Base-by-base conservation (phyloP, 306 rosid species). In the Neltuma alba region DNA sequence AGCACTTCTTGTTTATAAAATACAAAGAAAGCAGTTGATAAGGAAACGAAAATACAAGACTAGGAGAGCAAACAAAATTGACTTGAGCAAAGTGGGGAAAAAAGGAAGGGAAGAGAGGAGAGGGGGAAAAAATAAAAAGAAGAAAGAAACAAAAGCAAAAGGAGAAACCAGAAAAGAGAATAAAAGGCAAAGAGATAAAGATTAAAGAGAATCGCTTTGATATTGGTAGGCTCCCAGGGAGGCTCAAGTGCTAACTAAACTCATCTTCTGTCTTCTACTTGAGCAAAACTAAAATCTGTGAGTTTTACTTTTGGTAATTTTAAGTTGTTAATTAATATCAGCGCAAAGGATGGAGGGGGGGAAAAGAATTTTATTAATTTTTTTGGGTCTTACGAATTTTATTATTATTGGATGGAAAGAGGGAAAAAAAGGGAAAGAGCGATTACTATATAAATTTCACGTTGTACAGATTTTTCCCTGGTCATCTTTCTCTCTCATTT, bases 191-290 rank as follows among this genome's bases (percentile, higher is more conserved):
- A 55, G 62, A 15, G 33, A n/a, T 31, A 40, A 27, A 54, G 33
- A 27, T 30, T 16, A 38, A 74, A 78, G 48, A 31, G 27, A 40
- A 38, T 65, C 55, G 63, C 48, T 57, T 60, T 76, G 90, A 84
- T 92, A 78, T 80, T 76, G 70, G 27, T 72, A 81, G 70, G 87
- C 85, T 45, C 47, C 47, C 82, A 80, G 87, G 85, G 80, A 65
- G 75, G 87, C 77, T 21, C 20, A 23, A 66, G 84, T 44, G 79
- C 12, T 63, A 54, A 25, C 14, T 23, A 21, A 21, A 20, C 60
- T 81, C 36, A 50, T n/a, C 71, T 40, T 61, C 60, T 0, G 7
- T 52, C 75, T 13, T 63, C 65, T 5, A 12, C 13, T 58, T 12
- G 12, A 58, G 20, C 0, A 5, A 12, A 58, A 25, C 16, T 4